These are phyloP conservation scores for Neoascochyta sp. DNA, from an alignment of 2,329 filamentous ascomycete species.

Conservation along the genomic window DNA sequence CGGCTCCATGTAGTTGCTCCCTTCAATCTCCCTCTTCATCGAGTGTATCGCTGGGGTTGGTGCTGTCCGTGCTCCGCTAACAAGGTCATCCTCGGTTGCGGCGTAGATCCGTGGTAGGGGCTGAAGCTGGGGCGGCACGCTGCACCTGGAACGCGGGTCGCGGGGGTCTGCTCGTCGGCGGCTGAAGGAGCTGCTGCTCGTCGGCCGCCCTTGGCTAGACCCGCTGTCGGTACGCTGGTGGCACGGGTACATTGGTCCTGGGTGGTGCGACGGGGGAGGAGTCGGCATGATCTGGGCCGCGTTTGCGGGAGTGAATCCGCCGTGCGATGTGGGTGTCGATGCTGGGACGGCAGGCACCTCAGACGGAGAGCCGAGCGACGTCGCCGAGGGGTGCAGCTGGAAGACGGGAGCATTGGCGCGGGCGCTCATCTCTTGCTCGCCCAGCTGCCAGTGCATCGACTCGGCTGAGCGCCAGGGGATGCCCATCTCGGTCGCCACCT, in stretches of 20 bases:
- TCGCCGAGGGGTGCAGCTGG: constrained; percentile 47
- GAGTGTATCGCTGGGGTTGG: constrained; percentile 28
- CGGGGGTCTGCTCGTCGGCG: constrained; percentile 29
- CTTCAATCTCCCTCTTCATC: constrained; percentile 30
- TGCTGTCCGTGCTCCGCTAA: constrained; percentile 36
- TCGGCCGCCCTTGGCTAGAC: constrained; percentile 29
- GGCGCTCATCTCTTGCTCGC: constrained; percentile 88
- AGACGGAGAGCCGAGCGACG: constrained; percentile 30
- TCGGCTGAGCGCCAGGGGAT: constrained; percentile 94
- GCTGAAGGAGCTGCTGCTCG: constrained; percentile 35
- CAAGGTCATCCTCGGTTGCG: constrained; percentile 30
- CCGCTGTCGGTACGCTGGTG: constrained; percentile 35
- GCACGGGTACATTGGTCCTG: constrained; percentile 27
- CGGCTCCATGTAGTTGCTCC: constrained; percentile 26
- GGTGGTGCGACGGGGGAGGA: constrained; percentile 19
- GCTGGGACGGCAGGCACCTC: constrained; percentile 23
- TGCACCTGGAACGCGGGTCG: constrained; percentile 27
- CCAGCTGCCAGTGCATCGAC: constrained; percentile 97
- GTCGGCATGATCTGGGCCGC: constrained; percentile 35
- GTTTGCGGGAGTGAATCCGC: constrained; percentile 41
- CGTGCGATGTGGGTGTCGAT: constrained; percentile 25
- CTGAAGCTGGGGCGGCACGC: constrained; percentile 36
- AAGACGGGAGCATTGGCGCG: constrained; percentile 88
- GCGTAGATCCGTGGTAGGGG: constrained; percentile 33
- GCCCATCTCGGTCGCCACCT: constrained; percentile 90